These are phyloP conservation scores for Claviceps spartinae DNA, from an alignment of 2,329 filamentous ascomycete genomes.

Conservation along the genomic window DNA sequence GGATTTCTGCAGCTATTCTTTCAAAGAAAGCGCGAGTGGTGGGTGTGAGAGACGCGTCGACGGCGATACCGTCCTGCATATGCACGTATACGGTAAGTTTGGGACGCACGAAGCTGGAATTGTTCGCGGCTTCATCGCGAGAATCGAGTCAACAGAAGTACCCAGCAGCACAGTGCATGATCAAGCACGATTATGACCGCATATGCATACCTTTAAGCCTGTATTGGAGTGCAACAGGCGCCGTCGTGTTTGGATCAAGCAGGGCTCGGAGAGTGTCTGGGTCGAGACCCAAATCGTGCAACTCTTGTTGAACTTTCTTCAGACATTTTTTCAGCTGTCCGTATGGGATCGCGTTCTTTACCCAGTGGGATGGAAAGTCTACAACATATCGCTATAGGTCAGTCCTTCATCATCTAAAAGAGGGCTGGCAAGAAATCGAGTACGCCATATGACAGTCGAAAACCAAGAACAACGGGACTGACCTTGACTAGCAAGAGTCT, in stretches of 20 bases:
- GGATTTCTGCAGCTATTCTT: slow-evolving; percentile 37
- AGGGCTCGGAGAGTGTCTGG: slow-evolving; percentile 55
- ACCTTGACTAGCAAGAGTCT: slow-evolving; percentile 51
- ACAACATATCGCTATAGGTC: background rate
- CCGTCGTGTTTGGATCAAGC: slow-evolving; percentile 35
- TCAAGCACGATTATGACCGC: background rate
- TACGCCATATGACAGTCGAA: background rate
- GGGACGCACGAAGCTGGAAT: slow-evolving; percentile 42
- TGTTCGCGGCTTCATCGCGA: slow-evolving; percentile 18
- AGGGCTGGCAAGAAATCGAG: background rate
- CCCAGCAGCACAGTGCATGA: background rate
- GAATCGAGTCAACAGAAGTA: background rate
- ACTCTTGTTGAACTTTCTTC: slow-evolving; percentile 62
- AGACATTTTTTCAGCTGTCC: slow-evolving; percentile 79
- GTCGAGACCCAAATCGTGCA: slow-evolving; percentile 58
- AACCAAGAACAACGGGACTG: slow-evolving; percentile 3
- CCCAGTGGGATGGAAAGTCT: slow-evolving; percentile 60
- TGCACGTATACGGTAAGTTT: slow-evolving; percentile 59
- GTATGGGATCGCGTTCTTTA: slow-evolving; percentile 69
- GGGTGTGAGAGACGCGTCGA: slow-evolving; percentile 54
- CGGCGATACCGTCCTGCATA: slow-evolving; percentile 48
- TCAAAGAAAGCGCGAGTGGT: slow-evolving; percentile 51
- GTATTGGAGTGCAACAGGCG: slow-evolving; percentile 37
- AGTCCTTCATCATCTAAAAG: background rate
- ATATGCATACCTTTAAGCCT: slow-evolving; percentile 33